Evolutionary conservation across 169 alveolate genomes (phyloP), one percentile per base, ranked within the genome.

Genomic region (Eimeria necatrix): DNA sequence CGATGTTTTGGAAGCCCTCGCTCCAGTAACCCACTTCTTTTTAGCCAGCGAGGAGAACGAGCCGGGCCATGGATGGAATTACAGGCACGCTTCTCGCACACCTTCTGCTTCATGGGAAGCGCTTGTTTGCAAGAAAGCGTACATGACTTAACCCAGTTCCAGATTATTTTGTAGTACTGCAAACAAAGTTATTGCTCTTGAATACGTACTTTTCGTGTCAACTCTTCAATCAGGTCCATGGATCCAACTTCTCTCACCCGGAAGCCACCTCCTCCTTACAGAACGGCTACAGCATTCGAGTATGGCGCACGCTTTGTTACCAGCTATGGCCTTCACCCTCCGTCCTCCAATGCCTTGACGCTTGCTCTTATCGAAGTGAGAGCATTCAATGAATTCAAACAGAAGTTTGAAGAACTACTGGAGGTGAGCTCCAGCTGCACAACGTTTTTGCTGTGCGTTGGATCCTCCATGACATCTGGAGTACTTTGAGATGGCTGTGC

Each of bases 21-120:
- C 95, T 26, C 95, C 97, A n/a, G 87, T 91, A 49, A 94, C 97
- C 26, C 95, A 78, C 89, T 96, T 93, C 85, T 91, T 96, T 8
- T 81, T 96, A 20, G 97, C 97, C 9, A 95, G 97, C 93, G 97
- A 96, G 73, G 97, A 96, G 53, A 96, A 96, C 68, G 97, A 96
- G 52, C 97, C 97, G 3, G 97, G 97, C 4, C 97, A 96, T 80
- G 97, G 97, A 8, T 96, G 97, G 97, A 96, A 96, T 87, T 96
- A 94, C 51, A 95, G 96, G 92, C 73, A 22, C 71, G 96, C 18
- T 51, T 48, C 1, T 46, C 71, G 84, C 48, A 48, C 4, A 16
- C 53, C 20, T 89, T 83, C 52, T 76, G 95, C 78, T 8, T 41
- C 18, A 5, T 16, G 46, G 3, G 4, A 74, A 48, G 7, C 60